Evolutionary conservation across 2,329 filamentous ascomycete species (phyloP).

Genomic region (Alternaria viburni): DNA sequence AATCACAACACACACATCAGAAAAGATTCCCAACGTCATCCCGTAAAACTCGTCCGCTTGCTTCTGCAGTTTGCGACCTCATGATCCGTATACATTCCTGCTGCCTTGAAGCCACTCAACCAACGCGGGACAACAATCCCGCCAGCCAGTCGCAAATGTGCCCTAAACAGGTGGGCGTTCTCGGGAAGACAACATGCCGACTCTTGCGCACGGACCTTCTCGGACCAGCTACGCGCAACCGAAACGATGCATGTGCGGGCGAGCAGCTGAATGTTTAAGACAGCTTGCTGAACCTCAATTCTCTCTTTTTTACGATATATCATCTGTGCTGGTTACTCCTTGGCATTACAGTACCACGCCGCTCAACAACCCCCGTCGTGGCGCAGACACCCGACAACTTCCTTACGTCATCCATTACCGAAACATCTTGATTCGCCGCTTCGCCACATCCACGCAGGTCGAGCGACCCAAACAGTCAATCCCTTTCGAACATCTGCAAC

Average conservation of each 20-base stretch:
- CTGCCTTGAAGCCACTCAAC: neutral
- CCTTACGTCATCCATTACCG: neutral
- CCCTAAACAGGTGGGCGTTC: neutral
- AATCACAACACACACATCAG: neutral
- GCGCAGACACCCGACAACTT: neutral
- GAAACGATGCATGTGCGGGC: conserved; percentile 21
- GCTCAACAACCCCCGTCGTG: neutral
- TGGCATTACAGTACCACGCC: neutral
- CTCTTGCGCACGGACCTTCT: neutral
- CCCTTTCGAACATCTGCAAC: neutral
- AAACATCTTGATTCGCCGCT: neutral
- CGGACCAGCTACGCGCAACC: neutral
- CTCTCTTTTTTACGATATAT: neutral
- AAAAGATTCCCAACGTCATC: neutral
- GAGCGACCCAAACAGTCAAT: neutral
- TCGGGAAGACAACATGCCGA: neutral
- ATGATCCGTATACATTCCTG: neutral
- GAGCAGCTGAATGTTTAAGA: neutral
- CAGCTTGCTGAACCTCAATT: neutral
- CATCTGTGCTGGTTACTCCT: neutral
- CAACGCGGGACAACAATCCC: conserved; percentile 1
- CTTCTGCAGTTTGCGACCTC: neutral
- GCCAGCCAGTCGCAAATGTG: neutral
- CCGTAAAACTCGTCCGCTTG: neutral
- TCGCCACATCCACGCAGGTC: neutral